Percentiles rank a stretch among this genome's conserved stretches.
Conservation (phyloP, 495 filamentous ascomycete genomes). For the Massariosphaeria phaeospora region DNA sequence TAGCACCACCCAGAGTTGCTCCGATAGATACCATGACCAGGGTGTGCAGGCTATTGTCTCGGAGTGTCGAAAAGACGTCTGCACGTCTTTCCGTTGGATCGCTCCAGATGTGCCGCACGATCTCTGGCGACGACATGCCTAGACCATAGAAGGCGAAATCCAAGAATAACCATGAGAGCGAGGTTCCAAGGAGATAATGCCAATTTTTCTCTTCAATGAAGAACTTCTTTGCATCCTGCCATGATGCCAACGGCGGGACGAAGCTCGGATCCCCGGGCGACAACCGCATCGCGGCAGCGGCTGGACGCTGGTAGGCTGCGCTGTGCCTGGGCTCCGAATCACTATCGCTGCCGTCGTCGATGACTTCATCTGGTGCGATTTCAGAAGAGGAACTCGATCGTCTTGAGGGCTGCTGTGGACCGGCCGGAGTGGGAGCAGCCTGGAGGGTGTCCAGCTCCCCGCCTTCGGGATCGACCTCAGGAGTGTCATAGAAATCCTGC, state of each 20-base stretch:
- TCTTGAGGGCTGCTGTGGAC: not conserved
- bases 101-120: conserved; percentile 27
- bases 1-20: conserved; percentile 21
- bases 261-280: conserved; percentile 20
- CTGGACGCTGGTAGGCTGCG: not conserved
- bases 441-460: conserved; percentile 19
- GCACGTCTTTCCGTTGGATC: not conserved
- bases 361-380: conserved; percentile 16
- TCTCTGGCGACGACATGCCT: conserved; percentile 23
- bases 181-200: conserved; percentile 25
- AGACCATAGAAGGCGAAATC: conserved; percentile 31
- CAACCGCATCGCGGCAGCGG: not conserved
- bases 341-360: conserved; percentile 15
- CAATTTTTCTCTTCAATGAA: conserved; percentile 28
- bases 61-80: conserved; percentile 8
- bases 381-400: conserved; percentile 23
- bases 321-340: not conserved
- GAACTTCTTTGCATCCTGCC: conserved; percentile 19
- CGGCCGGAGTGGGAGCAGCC: not conserved
- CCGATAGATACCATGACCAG: conserved; percentile 28
- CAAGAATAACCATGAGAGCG: conserved; percentile 23
- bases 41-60: conserved; percentile 23
- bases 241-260: conserved; percentile 23
- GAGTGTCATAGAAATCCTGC: conserved; percentile 17
- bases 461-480: conserved; percentile 16